Evolutionary conservation across 371 early-diverging fungal genomes (phyloP).

Genomic region (Sporodiniella umbellata): DNA sequence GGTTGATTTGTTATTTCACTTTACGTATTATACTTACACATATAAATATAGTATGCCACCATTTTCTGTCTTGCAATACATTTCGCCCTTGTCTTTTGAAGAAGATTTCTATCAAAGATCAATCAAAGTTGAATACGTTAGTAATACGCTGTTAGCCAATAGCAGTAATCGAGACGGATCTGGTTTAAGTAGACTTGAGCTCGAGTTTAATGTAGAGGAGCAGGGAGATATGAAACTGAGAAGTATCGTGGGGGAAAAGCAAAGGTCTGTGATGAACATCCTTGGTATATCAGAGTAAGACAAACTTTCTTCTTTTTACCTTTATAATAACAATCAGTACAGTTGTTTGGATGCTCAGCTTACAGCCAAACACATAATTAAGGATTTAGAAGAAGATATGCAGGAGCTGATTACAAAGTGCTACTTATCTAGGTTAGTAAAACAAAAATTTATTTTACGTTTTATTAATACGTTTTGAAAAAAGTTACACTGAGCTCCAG

Average conservation of each 20-base stretch:
- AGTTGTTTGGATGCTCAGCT: constrained; percentile 35
- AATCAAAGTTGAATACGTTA: constrained; percentile 29
- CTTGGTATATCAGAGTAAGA: constrained; percentile 27
- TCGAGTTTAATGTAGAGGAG: constrained; percentile 28
- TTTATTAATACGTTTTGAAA: no score
- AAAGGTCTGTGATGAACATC: constrained; percentile 22
- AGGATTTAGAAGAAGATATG: constrained; percentile 7
- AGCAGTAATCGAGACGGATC: not conserved
- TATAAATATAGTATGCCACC: constrained; percentile 26
- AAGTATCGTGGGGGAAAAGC: constrained; percentile 23
- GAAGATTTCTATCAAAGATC: constrained; percentile 21
- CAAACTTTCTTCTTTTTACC: not conserved
- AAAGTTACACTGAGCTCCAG: constrained; percentile 25
- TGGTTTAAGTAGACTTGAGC: constrained; percentile 15
- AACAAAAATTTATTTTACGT: not conserved
- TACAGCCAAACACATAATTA: constrained; percentile 17
- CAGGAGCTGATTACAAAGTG: constrained; percentile 14
- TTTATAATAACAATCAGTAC: not conserved
- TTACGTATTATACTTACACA: not conserved
- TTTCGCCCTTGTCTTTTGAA: constrained; percentile 19
- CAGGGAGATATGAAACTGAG: constrained; percentile 20
- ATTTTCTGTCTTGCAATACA: constrained; percentile 11
- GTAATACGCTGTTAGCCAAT: constrained; percentile 5
- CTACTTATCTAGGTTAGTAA: constrained; percentile 20
- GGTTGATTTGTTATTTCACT: not conserved